Base-by-base conservation (phyloP, 2,329 filamentous ascomycete genomes). In the Seiridium unicorne region DNA sequence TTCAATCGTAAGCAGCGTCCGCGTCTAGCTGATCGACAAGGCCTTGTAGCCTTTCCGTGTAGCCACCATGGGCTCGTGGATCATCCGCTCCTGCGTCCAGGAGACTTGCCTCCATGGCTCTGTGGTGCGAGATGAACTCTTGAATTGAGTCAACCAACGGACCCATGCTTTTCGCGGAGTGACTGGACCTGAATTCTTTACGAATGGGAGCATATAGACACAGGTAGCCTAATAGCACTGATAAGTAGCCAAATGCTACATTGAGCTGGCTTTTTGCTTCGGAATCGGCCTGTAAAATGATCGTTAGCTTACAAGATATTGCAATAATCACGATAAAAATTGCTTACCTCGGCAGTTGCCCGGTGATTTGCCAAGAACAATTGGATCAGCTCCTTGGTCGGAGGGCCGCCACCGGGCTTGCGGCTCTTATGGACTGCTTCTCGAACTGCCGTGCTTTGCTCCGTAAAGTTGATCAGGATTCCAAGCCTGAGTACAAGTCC, bases 241-340 rank as follows among this genome's bases (percentile, higher is more conserved):
- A 88, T 32, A 97, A 81, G 72, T 97, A 97, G 13, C 92, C 93
- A 72, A 94, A 87, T 1, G 90, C 89, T 35, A 98, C 92, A 66
- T 93, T 92, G 55, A 90, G 83, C 61, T 90, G 88, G 34, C 88
- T 89, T 70, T 93, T 91, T 69, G 92, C 85, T 59, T 88, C 83
- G 1, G 88, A 90, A 67, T 89, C 86, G 60, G 87, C 88, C 84
- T 91, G 64, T 47, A 59, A 9, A 42, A 48, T 51, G 59, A 60
- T 68, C 18, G 69, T 64, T 36, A 34, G 42, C 48, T 44, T 7
- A 26, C 2, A 10, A 31, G 53, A 11, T 7, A 31, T 13, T 32
- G n/a, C 44, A 35, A 35, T 11, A 53, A 3, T 5, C 42, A 3
- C 8, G 10, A n/a, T 5, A 6, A 5, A 5, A 32, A 18, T 6